Evolutionary conservation across 441 rosid genomes (phyloP).

Genomic region (Rhodomyrtus psidioides): DNA sequence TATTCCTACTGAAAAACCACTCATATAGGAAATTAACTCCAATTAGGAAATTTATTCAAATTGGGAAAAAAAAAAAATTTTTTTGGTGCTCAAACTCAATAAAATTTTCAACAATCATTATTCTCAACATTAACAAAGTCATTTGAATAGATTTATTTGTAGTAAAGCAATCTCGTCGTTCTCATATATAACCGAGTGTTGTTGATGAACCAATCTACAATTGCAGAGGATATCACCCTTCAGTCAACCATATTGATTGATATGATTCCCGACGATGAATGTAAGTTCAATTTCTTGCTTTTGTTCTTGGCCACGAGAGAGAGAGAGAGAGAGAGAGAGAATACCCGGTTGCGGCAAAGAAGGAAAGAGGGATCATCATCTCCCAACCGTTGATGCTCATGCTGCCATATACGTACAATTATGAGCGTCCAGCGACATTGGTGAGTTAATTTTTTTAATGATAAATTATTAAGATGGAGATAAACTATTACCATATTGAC

Average conservation of each 20-base stretch:
- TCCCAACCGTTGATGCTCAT: slow-evolving; percentile 1
- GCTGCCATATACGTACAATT: background rate
- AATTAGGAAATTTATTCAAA: background rate
- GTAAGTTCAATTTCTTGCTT: background rate
- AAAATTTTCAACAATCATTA: background rate
- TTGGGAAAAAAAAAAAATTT: background rate
- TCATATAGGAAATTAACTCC: background rate
- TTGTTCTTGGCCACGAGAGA: background rate
- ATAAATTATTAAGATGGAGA: background rate
- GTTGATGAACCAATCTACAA: background rate
- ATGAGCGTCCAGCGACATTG: background rate
- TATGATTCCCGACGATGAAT: background rate
- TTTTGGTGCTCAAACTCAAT: background rate
- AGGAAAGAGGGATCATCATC: slow-evolving; percentile 5
- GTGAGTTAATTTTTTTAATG: background rate
- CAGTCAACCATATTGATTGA: background rate
- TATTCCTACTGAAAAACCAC: background rate
- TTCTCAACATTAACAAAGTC: background rate
- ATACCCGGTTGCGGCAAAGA: background rate
- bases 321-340: background rate
- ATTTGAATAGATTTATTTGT: background rate
- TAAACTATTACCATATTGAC: background rate
- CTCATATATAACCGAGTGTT: background rate
- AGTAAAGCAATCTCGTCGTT: background rate
- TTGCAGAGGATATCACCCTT: background rate